These are phyloP conservation scores for Lactarius tabidus DNA, from an alignment of 768 basidiomycete species.

Conservation along the genomic window DNA sequence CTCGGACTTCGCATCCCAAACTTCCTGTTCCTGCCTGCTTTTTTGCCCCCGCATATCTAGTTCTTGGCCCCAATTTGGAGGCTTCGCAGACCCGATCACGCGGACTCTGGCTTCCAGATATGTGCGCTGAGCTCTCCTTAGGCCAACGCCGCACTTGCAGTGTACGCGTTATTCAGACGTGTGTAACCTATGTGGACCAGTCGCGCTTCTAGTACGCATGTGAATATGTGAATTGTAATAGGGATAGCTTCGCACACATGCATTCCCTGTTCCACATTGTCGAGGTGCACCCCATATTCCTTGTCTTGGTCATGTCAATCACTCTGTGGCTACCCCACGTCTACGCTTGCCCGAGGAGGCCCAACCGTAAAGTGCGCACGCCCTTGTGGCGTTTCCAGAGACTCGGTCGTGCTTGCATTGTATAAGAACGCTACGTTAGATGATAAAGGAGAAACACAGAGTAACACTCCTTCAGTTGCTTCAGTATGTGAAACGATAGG, in stretches of 20 bases:
- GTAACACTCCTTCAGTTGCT: not conserved
- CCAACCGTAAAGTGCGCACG: not conserved
- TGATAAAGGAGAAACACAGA: not conserved
- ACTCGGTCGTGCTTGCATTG: not conserved
- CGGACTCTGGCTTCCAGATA: not conserved
- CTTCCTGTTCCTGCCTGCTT: not conserved
- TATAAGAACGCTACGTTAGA: not conserved
- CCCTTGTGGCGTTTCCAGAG: not conserved
- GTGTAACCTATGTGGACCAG: not conserved
- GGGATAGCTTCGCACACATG: no score
- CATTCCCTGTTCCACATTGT: not conserved
- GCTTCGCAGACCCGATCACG: not conserved
- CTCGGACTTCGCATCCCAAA: not conserved
- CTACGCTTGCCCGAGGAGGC: not conserved
- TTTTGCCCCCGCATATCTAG: not conserved
- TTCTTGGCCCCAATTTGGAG: not conserved
- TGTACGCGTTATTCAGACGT: not conserved
- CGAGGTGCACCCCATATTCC: not conserved
- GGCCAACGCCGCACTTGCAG: not conserved
- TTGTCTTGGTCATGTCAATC: not conserved
- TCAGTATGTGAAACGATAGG: not conserved
- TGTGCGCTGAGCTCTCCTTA: not conserved
- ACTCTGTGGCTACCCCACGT: not conserved
- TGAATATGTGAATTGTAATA: no score
- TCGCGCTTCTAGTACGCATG: not conserved